Percentiles rank a stretch among this genome's conserved stretches.
These are phyloP conservation scores for Warburgia ugandensis DNA, from an alignment of 164 flowering plant species.

Conservation along the genomic window DNA sequence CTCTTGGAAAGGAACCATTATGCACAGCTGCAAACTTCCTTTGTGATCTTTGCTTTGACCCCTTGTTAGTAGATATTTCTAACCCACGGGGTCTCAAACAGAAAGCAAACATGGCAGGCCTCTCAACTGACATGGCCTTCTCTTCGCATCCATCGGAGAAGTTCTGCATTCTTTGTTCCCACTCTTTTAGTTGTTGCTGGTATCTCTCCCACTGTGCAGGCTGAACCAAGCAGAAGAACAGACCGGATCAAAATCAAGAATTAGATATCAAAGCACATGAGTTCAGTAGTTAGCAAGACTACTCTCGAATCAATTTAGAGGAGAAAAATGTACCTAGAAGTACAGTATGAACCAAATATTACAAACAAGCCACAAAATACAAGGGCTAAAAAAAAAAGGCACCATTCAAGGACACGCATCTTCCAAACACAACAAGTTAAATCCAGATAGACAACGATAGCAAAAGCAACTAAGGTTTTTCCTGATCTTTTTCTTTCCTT, in stretches of 20 bases:
- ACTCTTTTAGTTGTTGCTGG: slow-evolving; percentile 67
- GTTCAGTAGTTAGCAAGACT: too few species aligned
- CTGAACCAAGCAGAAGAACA: slow-evolving; percentile 38
- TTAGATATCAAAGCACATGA: too few species aligned
- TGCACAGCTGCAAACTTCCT: slow-evolving; percentile 48
- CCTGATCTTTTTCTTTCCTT: too few species aligned
- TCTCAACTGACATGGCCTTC: slow-evolving; percentile 48
- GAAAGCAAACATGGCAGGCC: slow-evolving; percentile 94
- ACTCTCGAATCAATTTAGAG: not conserved
- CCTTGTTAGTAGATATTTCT: slow-evolving; percentile 75
- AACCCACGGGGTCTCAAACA: slow-evolving; percentile 93
- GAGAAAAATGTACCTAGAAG: too few species aligned
- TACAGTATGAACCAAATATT: too few species aligned
- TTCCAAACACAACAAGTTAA: too few species aligned
- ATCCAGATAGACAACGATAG: too few species aligned
- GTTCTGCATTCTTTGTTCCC: slow-evolving; percentile 48
- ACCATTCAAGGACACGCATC: too few species aligned
- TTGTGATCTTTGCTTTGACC: slow-evolving; percentile 80
- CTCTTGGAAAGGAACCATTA: slow-evolving; percentile 33
- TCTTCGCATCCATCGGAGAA: slow-evolving; percentile 37
- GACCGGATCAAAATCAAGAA: not conserved
- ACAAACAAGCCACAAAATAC: too few species aligned
- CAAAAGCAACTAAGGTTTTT: too few species aligned
- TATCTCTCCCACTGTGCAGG: slow-evolving; percentile 93
- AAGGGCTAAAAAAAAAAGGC: too few species aligned